Evolutionary conservation across 2,329 filamentous ascomycete genomes (phyloP).

Genomic region (Aspergillus alliaceus): DNA sequence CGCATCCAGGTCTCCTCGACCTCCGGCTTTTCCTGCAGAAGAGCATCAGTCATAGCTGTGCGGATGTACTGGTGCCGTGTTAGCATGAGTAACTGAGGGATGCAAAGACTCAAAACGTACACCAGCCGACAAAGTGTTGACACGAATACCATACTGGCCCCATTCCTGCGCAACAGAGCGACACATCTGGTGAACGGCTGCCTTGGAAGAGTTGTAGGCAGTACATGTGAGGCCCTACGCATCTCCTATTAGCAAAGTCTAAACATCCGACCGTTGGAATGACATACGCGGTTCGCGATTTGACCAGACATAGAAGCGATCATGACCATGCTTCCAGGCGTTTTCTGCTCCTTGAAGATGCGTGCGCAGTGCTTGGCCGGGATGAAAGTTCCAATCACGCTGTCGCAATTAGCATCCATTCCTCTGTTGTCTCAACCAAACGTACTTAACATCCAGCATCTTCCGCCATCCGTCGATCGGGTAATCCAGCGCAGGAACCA

Average conservation of each 20-base stretch:
- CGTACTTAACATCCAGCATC: slow-evolving; percentile 37
- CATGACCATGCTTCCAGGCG: slow-evolving; percentile 62
- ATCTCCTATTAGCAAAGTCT: too few species aligned
- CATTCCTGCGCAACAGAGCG: slow-evolving; percentile 51
- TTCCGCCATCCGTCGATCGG: slow-evolving; percentile 37
- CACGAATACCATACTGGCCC: slow-evolving; percentile 65
- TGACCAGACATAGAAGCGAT: slow-evolving; percentile 71
- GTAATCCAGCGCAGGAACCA: slow-evolving; percentile 49
- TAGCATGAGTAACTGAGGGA: neutral
- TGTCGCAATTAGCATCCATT: slow-evolving; percentile 2
- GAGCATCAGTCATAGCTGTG: slow-evolving; percentile 50
- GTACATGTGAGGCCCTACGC: slow-evolving; percentile 63
- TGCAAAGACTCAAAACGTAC: slow-evolving; percentile 26
- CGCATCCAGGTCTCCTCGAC: slow-evolving; percentile 56
- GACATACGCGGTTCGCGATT: slow-evolving; percentile 66
- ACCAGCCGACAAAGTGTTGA: slow-evolving; percentile 79
- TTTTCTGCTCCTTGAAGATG: slow-evolving; percentile 56
- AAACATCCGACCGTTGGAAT: too few species aligned
- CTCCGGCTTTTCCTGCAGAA: slow-evolving; percentile 49
- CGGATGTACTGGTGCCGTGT: slow-evolving; percentile 43
- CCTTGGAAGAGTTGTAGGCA: slow-evolving; percentile 57
- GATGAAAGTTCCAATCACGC: slow-evolving; percentile 38
- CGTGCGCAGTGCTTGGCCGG: slow-evolving; percentile 33
- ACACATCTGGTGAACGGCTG: slow-evolving; percentile 50
- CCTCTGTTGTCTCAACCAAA: neutral